Evolutionary conservation across 495 filamentous ascomycete species (phyloP), one percentile per base, ranked within the genome.

Genomic region (Penicillium turbatum): DNA sequence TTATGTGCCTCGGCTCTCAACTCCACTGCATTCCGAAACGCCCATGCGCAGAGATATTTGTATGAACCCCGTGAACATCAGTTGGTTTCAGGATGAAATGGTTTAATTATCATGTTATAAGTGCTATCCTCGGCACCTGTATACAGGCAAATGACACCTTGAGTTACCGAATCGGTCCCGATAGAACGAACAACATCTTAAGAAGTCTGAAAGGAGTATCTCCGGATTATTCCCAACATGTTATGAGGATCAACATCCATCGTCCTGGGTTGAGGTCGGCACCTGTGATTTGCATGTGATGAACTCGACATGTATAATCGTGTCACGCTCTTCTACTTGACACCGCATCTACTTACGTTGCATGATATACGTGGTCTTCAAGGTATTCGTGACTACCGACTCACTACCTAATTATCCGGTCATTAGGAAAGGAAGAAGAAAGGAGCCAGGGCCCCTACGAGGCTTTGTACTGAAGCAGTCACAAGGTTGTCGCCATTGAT

Each of bases 401-500:
- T 24, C 21, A 24, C 21, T 24, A 24, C 21, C 21, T 24, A 4
- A 4, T 24, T n/a, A n/a, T n/a, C n/a, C n/a, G n/a, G 21, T 24
- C 2, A 12, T 24, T 4, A 6, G 15, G 17, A 24, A 30, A 30
- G 0, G 19, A 41, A 51, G 45, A 21, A 48, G 39, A 57, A 60
- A 42, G 21, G 15, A 6, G 8, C n/a, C 26, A n/a, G n/a, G n/a
- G n/a, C n/a, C 34, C n/a, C 10, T 29, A 5, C 11, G 41, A 54
- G 57, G 53, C 51, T 56, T 53, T 61, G 53, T 56, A 49, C 36
- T 29, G 16, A 13, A 15, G 29, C 17, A 43, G 32, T 29, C 34
- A 40, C 49, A 58, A 52, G 59, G 32, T 68, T 63, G 63, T 71
- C 61, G 63, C 69, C 67, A 73, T 74, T 74, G 73, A 60, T 70